Conservation (phyloP, 257 asterid genomes). For the Ilex asprella region DNA sequence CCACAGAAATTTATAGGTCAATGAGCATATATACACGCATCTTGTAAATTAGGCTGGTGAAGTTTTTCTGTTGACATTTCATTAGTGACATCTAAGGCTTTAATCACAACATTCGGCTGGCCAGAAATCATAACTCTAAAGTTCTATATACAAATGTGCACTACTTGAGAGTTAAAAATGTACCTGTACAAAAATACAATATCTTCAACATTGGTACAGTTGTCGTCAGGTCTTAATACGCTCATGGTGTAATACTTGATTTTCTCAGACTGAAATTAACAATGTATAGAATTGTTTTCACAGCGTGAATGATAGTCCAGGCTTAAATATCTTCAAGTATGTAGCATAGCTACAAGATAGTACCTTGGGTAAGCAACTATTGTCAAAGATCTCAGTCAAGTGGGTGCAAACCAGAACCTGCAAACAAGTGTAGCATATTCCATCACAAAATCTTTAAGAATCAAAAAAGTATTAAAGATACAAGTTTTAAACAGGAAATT, state of each 20-base stretch:
- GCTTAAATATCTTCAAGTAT: slow-evolving; percentile 3
- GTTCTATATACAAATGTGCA: background rate
- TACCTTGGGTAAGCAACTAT: slow-evolving; percentile 70
- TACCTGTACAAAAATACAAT: slow-evolving; percentile 83
- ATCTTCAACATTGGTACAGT: slow-evolving; percentile 56
- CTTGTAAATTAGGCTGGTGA: background rate
- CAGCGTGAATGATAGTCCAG: background rate
- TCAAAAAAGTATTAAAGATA: too few relatives aligned
- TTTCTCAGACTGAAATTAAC: slow-evolving; percentile 58
- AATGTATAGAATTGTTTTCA: too few relatives aligned
- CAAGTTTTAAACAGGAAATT: too few relatives aligned
- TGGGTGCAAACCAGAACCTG: slow-evolving; percentile 95
- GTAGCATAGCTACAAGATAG: slow-evolving; percentile 14
- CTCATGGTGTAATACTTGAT: slow-evolving; percentile 92
- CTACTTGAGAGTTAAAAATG: background rate
- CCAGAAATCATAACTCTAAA: background rate
- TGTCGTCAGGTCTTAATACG: slow-evolving; percentile 70
- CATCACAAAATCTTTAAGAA: too few relatives aligned
- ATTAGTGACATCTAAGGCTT: background rate
- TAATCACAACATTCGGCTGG: background rate
- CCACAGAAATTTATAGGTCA: background rate
- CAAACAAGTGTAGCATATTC: slow-evolving; percentile 18
- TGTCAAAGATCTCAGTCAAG: slow-evolving; percentile 83
- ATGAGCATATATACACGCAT: background rate
- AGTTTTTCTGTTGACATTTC: background rate